These are phyloP conservation scores for Pinguiococcus pyrenoidosus DNA, from an alignment of 108 stramenopile species.

Conservation along the genomic window DNA sequence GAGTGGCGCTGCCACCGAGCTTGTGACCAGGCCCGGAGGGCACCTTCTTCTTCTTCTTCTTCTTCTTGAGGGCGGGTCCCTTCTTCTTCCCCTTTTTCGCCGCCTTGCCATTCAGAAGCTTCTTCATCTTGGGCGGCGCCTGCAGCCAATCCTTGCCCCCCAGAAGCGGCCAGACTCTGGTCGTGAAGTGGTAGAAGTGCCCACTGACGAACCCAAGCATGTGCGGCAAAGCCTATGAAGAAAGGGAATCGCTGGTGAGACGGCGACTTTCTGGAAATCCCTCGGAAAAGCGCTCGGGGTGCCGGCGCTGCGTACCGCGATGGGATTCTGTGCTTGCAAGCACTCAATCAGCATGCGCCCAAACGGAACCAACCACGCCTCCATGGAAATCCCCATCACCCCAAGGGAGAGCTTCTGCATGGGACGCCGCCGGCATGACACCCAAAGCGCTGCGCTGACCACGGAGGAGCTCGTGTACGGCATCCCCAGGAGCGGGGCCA, in stretches of 20 bases:
- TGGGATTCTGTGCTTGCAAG: conserved; percentile 6
- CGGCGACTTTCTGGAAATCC: not conserved
- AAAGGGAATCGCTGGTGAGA: not conserved
- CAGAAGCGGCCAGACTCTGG: conserved; percentile 16
- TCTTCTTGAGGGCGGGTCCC: not conserved
- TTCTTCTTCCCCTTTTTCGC: not conserved
- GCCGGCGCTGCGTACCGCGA: conserved; percentile 4
- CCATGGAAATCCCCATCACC: too few relatives aligned
- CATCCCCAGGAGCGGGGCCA: not conserved
- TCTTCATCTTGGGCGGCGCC: conserved; percentile 15
- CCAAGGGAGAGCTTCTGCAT: too few relatives aligned
- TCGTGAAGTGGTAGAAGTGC: conserved; percentile 20
- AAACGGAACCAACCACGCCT: too few relatives aligned
- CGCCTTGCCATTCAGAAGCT: conserved; percentile 12
- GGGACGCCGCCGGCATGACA: too few relatives aligned
- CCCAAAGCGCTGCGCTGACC: not conserved
- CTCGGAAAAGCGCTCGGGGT: not conserved
- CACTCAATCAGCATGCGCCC: too few relatives aligned
- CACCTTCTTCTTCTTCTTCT: not conserved
- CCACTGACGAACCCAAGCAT: conserved; percentile 10
- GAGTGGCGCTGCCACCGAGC: too few relatives aligned
- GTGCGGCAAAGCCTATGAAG: conserved; percentile 14
- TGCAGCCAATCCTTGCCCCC: conserved; percentile 11
- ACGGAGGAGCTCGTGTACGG: not conserved
- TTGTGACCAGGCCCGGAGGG: too few relatives aligned